phyloP scores from a whole-genome alignment of 176 grass and related monocot genomes.

The Chloris gayana region DNA sequence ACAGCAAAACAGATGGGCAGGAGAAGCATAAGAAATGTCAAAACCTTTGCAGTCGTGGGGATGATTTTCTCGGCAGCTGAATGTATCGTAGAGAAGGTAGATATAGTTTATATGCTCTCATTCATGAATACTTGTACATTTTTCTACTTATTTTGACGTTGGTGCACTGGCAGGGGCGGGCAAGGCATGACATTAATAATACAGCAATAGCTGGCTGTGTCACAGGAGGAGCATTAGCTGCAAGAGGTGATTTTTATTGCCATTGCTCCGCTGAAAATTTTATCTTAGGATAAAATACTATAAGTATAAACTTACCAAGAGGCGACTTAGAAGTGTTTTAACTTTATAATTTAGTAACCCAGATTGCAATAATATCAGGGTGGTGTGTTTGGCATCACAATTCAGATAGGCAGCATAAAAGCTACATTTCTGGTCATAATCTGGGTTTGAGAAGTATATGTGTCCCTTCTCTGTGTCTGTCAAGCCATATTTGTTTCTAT shows the following conservation, averaged over 20 bases:
- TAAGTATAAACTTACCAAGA: not conserved
- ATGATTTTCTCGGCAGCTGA: conserved; percentile 91
- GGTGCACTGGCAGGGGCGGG: conserved; percentile 58
- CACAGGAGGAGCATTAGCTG: conserved; percentile 87
- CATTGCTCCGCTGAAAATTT: not conserved
- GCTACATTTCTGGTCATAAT: conserved; percentile 15
- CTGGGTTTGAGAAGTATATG: not conserved
- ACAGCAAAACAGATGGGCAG: conserved; percentile 93
- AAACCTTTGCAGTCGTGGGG: conserved; percentile 94
- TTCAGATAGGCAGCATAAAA: conserved; percentile 17
- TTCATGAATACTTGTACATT: not conserved
- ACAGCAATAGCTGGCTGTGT: conserved; percentile 86
- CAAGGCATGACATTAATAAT: conserved; percentile 94
- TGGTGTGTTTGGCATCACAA: not conserved
- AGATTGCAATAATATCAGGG: conserved; percentile 1
- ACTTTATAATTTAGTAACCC: conserved; percentile 21
- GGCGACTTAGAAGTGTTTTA: not conserved
- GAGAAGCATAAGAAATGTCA: conserved; percentile 79
- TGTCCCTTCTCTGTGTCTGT: not conserved
- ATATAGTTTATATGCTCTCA: conserved; percentile 7
- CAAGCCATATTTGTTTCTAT: not conserved
- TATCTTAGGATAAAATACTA: not conserved
- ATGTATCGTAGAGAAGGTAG: conserved; percentile 88
- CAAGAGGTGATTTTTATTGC: conserved; percentile 60
- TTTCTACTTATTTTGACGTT: conserved; percentile 19